These are phyloP conservation scores for Neopestalotiopsis sp. DNA, from an alignment of 2,329 filamentous ascomycete species.

Conservation along the genomic window DNA sequence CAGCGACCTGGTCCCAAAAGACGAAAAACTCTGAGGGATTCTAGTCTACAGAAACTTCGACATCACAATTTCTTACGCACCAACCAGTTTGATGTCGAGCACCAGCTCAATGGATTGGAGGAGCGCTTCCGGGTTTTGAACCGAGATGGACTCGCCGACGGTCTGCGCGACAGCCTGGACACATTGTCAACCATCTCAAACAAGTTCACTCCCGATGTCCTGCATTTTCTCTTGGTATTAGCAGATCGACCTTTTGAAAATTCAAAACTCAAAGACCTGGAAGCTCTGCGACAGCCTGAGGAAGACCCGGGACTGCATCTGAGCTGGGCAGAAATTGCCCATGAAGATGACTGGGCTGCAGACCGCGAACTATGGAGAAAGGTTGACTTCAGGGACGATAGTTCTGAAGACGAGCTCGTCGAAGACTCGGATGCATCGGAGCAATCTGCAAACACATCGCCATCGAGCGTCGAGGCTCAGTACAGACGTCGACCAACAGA, in stretches of 20 bases:
- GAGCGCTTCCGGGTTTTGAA: conserved; percentile 86
- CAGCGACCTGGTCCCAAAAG: conserved; percentile 30
- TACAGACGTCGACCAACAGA: conserved; percentile 36
- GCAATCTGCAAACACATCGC: conserved; percentile 43
- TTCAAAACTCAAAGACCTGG: conserved; percentile 68
- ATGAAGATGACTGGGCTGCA: conserved; percentile 74
- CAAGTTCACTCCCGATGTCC: conserved; percentile 78
- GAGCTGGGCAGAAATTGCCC: conserved; percentile 81
- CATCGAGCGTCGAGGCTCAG: conserved; percentile 38
- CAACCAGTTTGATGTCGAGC: conserved; percentile 76
- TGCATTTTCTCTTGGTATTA: conserved; percentile 80
- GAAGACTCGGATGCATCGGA: conserved; percentile 42
- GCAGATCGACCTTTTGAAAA: conserved; percentile 81
- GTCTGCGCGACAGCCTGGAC: conserved; percentile 62
- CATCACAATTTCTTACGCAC: conserved; percentile 66
- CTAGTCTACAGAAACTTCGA: conserved; percentile 56
- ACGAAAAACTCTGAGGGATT: conserved; percentile 54
- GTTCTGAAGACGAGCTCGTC: conserved; percentile 64
- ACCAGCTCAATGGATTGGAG: conserved; percentile 72
- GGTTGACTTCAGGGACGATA: conserved; percentile 68
- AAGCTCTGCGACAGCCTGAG: conserved; percentile 53
- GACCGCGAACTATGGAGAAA: conserved; percentile 74
- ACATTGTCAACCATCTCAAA: conserved; percentile 59
- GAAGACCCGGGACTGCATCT: conserved; percentile 55
- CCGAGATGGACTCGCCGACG: conserved; percentile 80